Evolutionary conservation across 495 filamentous ascomycete species (phyloP), one percentile per base, ranked within the genome.

Genomic region (Corynascus novoguineensis): DNA sequence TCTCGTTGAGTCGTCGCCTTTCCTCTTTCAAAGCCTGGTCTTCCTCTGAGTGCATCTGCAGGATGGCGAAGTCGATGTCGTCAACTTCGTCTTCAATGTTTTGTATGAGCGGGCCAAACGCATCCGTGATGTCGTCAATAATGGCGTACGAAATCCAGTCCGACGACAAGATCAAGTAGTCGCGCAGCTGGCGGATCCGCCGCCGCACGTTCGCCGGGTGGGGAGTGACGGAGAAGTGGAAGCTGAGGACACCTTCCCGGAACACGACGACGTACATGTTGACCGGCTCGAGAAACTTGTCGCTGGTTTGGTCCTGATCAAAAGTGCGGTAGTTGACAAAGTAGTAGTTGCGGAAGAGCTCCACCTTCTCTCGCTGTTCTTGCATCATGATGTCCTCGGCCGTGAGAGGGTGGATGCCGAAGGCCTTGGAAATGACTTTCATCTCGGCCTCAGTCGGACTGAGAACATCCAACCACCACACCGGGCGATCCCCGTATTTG

Each of bases 91-190:
- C 81, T 62, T 92, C 88, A 45, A 98, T 93, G 34, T 79, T 82
- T 63, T 95, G 85, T 50, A 97, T 96, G 5, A 96, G 76, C 1
- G 93, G 93, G 0, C 84, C 89, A 60, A 96, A 98, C 4, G 87
- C 91, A 70, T 98, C 93, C 9, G 93, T 97, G 62, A 98, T 96
- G 66, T 98, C 92, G 69, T 98, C 93, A 63, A 98, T 97, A 61
- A 98, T 82, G 29, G 90, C 93, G 62, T 98, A 98, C 14, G 89
- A 95, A 63, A 98, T 97, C 93, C 93, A 98, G 69, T 98, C 93
- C 0, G 92, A 90, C 58, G 85, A 90, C 7, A 96, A 77, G 60
- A 93, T 88, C 62, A 97, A 79, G 68, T 96, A 97, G 72, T 98
- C 95, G 65, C 88, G 88, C 46, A 98, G 78, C 68, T 97, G 93